These are phyloP conservation scores for Chlamydomonas sp. DNA, from an alignment of 139 green algal species.

Conservation along the genomic window DNA sequence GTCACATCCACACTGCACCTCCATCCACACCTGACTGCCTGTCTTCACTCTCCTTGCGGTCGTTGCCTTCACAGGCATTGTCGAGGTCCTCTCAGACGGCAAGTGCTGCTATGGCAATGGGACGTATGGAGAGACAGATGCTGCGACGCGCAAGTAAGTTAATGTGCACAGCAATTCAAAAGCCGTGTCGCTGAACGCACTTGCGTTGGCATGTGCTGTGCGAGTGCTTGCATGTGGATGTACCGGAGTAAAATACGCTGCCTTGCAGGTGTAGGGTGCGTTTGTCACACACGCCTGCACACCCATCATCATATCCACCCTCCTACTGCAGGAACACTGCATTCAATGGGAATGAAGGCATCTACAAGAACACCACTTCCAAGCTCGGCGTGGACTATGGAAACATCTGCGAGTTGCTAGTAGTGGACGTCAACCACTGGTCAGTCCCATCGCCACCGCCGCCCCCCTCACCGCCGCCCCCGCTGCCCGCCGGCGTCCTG, in stretches of 20 bases:
- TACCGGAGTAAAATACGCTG: too few species aligned
- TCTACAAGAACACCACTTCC: background rate
- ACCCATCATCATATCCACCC: background rate
- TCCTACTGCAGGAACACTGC: too few species aligned
- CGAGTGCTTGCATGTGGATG: too few species aligned
- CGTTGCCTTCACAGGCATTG: background rate
- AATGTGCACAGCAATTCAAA: background rate
- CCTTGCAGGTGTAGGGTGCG: background rate
- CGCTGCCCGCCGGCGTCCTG: background rate
- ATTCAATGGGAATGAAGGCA: too few species aligned
- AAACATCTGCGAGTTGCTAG: background rate
- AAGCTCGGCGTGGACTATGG: constrained; percentile 3
- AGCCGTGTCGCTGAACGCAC: too few species aligned
- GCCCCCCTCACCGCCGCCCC: background rate
- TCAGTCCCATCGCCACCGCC: background rate
- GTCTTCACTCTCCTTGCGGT: background rate
- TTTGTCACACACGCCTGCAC: background rate
- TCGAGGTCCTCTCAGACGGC: constrained; percentile 10
- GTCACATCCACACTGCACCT: too few species aligned
- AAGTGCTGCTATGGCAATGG: constrained; percentile 15
- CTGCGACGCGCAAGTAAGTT: constrained; percentile 1
- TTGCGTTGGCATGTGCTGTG: too few species aligned
- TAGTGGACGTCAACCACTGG: background rate
- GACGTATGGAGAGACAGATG: constrained; percentile 9
- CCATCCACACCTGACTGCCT: too few species aligned